Evolutionary conservation across 768 basidiomycete genomes (phyloP).

Genomic region (Suillus placidus): DNA sequence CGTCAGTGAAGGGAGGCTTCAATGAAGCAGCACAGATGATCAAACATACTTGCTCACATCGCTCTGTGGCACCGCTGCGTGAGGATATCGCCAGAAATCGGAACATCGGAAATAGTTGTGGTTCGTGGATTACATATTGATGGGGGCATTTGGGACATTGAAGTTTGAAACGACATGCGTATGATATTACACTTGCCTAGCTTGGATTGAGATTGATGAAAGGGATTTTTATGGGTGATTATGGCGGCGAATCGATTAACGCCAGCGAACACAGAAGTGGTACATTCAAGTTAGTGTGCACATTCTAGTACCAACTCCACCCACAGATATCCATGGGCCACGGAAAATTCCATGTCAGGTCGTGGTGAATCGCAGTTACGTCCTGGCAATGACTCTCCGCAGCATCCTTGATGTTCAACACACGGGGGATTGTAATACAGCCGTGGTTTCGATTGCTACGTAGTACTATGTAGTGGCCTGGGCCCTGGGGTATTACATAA

Average conservation of each 20-base stretch:
- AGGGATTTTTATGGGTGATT: not conserved
- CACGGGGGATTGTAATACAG: not conserved
- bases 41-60: not conserved
- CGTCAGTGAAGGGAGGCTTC: not conserved
- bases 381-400: not conserved
- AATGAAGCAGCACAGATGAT: not conserved
- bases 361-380: not conserved
- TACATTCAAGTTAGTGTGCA: no score
- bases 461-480: no score
- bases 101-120: constrained; percentile 2
- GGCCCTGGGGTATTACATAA: not conserved
- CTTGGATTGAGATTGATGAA: not conserved
- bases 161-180: not conserved
- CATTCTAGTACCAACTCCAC: not conserved
- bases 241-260: not conserved
- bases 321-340: not conserved
- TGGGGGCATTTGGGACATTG: not conserved
- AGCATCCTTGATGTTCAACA: not conserved
- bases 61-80: not conserved
- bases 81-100: constrained; percentile 5
- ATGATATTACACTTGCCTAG: constrained; percentile 1
- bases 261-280: not conserved
- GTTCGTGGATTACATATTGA: constrained; percentile 3
- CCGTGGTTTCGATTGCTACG: not conserved
- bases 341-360: not conserved